Evolutionary conservation across 2,329 filamentous ascomycete species (phyloP), one percentile per base, ranked within the genome.

Genomic region (Cercospora citrullina): DNA sequence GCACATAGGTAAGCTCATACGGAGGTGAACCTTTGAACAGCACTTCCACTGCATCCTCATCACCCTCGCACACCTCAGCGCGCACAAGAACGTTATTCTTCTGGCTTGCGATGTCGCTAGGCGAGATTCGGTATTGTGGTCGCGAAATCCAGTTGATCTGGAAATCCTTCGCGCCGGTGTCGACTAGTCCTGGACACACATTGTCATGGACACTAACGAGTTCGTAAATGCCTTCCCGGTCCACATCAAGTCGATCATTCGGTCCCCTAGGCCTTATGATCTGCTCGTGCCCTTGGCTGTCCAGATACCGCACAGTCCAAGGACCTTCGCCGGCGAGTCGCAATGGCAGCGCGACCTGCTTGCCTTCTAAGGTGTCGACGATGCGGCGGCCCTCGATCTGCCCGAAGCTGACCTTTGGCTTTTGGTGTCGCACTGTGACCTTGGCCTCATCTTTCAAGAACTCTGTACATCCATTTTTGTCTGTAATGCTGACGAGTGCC

Each of bases 31-130:
- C 94, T 77, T 87, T 87, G 69, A 99, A 86, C 53, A 86, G 86
- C 63, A 99, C 83, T 75, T 97, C 93, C 65, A 97, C 89, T 3
- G 89, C 89, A 78, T 97, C 94, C 75, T 97, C 91, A 69, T 98
- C 94, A 31, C 94, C 94, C 81, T 99, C 94, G 76, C 95, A 99
- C 31, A 99, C 90, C 69, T 94, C 90, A 51, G 89, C 86, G 79
- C 96, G 96, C 73, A 89, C 78, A 76, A 90, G 91, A 36, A 84
- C 84, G 30, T 84, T 82, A 16, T 84, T 82, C 39, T 84, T 75
- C 16, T 76, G 80, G 10, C 82, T 82, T 58, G 92, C 84, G 58
- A 89, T 86, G 18, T 87, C 87, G 68, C 90, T 86, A 5, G 89
- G 83, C 57, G 95, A 78, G 14, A 85, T 86, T 8, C 73, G 70